phyloP scores from a whole-genome alignment of 2,329 filamentous ascomycete species.

The Microdochium trichocladiopsis region DNA sequence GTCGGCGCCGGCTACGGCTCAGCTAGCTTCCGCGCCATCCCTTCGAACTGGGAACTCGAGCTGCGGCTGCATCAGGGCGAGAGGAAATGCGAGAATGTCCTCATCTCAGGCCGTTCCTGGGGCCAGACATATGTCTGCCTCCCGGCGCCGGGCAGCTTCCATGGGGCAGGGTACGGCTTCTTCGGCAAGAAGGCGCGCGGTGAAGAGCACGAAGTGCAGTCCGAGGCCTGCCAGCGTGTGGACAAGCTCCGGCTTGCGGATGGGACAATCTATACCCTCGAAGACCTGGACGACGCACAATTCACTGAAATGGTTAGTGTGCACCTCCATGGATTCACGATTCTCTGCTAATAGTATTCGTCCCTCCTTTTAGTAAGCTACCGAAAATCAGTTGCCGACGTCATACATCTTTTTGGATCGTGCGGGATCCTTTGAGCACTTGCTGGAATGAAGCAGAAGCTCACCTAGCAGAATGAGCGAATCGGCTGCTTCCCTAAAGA shows the following conservation, averaged over 20 bases:
- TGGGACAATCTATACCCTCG: not conserved
- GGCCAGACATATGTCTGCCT: not conserved
- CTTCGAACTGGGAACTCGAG: not conserved
- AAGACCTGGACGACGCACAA: not conserved
- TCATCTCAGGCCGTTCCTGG: not conserved
- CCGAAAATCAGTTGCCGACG: too few relatives aligned
- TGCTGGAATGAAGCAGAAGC: not conserved
- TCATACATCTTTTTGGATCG: not conserved
- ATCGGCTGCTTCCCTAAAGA: not conserved
- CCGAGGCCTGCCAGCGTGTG: not conserved
- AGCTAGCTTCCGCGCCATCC: not conserved
- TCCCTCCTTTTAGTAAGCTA: not conserved
- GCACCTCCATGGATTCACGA: not conserved
- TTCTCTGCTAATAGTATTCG: not conserved
- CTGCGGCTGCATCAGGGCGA: not conserved
- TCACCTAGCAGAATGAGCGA: not conserved
- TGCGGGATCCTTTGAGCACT: not conserved
- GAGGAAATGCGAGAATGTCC: not conserved
- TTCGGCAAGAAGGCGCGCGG: not conserved
- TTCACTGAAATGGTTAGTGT: not conserved
- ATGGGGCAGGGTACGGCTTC: not conserved
- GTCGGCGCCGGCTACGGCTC: not conserved
- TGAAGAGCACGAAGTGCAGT: not conserved
- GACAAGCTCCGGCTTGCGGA: not conserved
- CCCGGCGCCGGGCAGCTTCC: not conserved